Evolutionary conservation across 2,329 filamentous ascomycete genomes (phyloP).

Genomic region (Karstenula rhodostoma): DNA sequence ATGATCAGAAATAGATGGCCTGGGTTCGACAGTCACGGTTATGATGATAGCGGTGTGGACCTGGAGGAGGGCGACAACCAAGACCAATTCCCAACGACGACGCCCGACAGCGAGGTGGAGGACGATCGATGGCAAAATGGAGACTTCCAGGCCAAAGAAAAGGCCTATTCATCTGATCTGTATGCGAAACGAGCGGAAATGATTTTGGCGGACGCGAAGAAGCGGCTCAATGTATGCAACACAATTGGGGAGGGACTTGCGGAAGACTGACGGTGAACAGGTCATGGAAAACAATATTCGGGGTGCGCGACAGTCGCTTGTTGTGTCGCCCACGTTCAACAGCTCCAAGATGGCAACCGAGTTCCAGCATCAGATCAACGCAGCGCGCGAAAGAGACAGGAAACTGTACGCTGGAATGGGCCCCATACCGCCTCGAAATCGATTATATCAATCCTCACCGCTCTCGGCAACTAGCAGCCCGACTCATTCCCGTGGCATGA

Average conservation of each 20-base stretch:
- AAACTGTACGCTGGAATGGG: slow-evolving; percentile 47
- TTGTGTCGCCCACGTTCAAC: slow-evolving; percentile 61
- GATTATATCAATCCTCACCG: slow-evolving; percentile 43
- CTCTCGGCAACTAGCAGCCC: slow-evolving; percentile 41
- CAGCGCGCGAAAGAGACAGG: slow-evolving; percentile 46
- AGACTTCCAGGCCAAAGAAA: slow-evolving; percentile 58
- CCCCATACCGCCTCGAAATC: slow-evolving; percentile 44
- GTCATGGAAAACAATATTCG: slow-evolving; percentile 93
- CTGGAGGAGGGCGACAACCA: slow-evolving; percentile 43
- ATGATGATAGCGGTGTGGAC: slow-evolving; percentile 47
- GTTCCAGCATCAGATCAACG: slow-evolving; percentile 43
- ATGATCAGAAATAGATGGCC: slow-evolving; percentile 47
- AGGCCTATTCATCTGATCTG: slow-evolving; percentile 70
- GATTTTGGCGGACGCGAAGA: slow-evolving; percentile 92
- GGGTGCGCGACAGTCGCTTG: slow-evolving; percentile 75
- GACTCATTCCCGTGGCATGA: slow-evolving; percentile 50
- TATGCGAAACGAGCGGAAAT: slow-evolving; percentile 76
- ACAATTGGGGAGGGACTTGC: slow-evolving; percentile 8
- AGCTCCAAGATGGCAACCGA: slow-evolving; percentile 45
- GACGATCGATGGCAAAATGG: slow-evolving; percentile 46
- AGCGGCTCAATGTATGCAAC: slow-evolving; percentile 77
- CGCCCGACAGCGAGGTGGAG: slow-evolving; percentile 44
- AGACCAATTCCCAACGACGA: slow-evolving; percentile 34
- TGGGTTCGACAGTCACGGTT: slow-evolving; percentile 43
- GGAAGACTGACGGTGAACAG: slow-evolving; percentile 57